Base-by-base conservation (phyloP, 345 rosid genomes). In the Leavenworthia alabamica region DNA sequence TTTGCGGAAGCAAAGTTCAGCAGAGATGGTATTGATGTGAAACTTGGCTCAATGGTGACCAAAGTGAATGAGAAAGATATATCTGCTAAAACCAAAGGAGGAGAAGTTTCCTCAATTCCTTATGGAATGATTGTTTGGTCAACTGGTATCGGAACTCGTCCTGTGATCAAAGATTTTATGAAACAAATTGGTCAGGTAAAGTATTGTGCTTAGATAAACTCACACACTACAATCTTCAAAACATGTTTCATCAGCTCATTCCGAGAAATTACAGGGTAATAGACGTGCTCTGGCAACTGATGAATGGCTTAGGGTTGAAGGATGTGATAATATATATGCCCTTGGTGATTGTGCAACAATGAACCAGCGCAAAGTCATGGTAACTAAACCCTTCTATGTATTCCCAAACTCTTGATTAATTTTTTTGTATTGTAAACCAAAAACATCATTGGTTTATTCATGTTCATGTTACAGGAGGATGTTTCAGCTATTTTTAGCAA, bases 41-140 rank as follows among this genome's bases (percentile, higher is more conserved):
- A 82, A 67, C 73, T 91, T 39, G 99, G 99, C 13, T 86, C 97
- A 24, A 94, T 90, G 99, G 99, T 94, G 55, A 79, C 78, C 29
- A 81, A 83, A 62, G 85, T 93, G 56, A 75, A 79, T 51, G 90
- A 82, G 20, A 82, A 83, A 61, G 99, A 86, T 55, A 93, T 93
- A 50, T 81, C 84, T 35, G 83, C 97, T 7, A 93, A 84, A 80
- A 83, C 45, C 53, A 85, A 75, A 64, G 88, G 76, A 56, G 96
- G 88, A 28, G 79, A 80, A 64, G 70, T 64, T 43, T 55, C 80
- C 37, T 61, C 85, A 28, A 82, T 83, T 28, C 97, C 97, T 20
- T 89, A 89, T 60, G 99, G 99, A 53, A 85, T 93, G 99, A 84
- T 81, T 55, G 94, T 93, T 72, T 93, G 97, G 99, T 93, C 99